Evolutionary conservation across 176 grass and related monocot genomes (phyloP).

Genomic region (Paspalum vaginatum): DNA sequence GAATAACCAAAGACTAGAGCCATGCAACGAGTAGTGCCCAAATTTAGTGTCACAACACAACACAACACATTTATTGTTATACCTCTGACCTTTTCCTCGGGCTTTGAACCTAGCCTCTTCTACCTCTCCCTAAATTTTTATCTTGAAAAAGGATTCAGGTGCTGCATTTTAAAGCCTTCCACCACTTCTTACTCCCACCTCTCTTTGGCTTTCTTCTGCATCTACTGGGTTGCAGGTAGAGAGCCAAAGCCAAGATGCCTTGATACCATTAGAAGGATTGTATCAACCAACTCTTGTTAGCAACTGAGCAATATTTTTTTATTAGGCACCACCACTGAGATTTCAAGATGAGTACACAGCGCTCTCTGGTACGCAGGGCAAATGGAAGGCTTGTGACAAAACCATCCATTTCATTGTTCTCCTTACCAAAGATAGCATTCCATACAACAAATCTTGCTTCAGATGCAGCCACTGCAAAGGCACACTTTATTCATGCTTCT

Average conservation of each 20-base stretch:
- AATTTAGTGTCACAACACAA: conserved; percentile 29
- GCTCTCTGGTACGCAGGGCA: conserved; percentile 72
- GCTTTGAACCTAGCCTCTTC: conserved; percentile 27
- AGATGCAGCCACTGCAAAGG: conserved; percentile 88
- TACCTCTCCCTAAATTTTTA: conserved; percentile 1
- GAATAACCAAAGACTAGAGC: conserved; percentile 35
- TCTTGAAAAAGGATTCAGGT: conserved; percentile 25
- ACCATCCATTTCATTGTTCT: conserved; percentile 78
- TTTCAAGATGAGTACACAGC: conserved; percentile 46
- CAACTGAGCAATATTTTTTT: no score
- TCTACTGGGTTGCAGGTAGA: conserved; percentile 36
- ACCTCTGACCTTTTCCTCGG: conserved; percentile 30
- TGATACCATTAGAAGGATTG: conserved; percentile 30
- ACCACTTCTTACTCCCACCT: conserved; percentile 13
- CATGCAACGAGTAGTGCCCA: conserved; percentile 5
- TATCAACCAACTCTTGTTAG: conserved; percentile 18
- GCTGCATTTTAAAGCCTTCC: conserved; percentile 42
- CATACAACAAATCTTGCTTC: conserved; percentile 89
- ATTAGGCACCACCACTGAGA: conserved; percentile 18
- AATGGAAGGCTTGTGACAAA: conserved; percentile 80
- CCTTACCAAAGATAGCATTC: conserved; percentile 50
- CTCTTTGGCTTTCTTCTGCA: conserved; percentile 48
- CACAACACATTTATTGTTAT: conserved; percentile 5
- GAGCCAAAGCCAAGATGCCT: conserved; percentile 23
- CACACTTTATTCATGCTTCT: conserved; percentile 53